Percentiles rank a stretch among this genome's conserved stretches.
These are phyloP conservation scores for Sedum album DNA, from an alignment of 164 flowering plant genomes.

Conservation along the genomic window DNA sequence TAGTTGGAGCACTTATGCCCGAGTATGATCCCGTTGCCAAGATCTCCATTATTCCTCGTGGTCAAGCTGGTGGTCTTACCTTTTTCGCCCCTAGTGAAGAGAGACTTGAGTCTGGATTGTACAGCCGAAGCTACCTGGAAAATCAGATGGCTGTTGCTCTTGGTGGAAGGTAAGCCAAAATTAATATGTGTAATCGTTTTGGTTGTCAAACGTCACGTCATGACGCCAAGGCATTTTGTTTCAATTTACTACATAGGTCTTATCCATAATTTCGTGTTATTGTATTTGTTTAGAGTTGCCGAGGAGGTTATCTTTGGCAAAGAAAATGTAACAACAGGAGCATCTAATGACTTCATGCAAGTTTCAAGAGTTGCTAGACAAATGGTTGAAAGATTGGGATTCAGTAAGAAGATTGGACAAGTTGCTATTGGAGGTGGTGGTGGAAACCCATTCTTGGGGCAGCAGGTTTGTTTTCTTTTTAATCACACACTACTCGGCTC, in stretches of 20 bases:
- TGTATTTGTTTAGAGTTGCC: constrained; percentile 53
- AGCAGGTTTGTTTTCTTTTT: constrained; percentile 38
- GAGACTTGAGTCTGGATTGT: constrained; percentile 89
- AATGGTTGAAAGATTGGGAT: constrained; percentile 93
- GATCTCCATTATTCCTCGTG: constrained; percentile 95
- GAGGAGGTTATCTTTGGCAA: constrained; percentile 91
- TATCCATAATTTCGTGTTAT: too few relatives aligned
- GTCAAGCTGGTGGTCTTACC: constrained; percentile 97
- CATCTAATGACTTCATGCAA: constrained; percentile 97
- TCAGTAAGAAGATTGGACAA: constrained; percentile 97
- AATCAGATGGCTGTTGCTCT: constrained; percentile 98
- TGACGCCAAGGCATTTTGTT: not conserved
- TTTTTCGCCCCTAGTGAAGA: constrained; percentile 97
- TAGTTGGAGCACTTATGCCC: constrained; percentile 95
- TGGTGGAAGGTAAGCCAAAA: constrained; percentile 74
- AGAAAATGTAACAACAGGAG: constrained; percentile 92
- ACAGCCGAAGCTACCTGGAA: constrained; percentile 94
- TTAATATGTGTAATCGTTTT: not conserved
- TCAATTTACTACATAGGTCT: too few relatives aligned
- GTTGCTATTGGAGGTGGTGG: constrained; percentile 91
- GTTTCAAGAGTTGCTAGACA: constrained; percentile 91
- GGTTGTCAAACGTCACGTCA: not conserved
- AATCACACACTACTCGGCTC: not conserved
- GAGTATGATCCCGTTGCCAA: constrained; percentile 97
- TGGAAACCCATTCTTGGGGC: constrained; percentile 95